Evolutionary conservation across 2,329 filamentous ascomycete genomes (phyloP), one percentile per base, ranked within the genome.

Genomic region (Exophiala oligosperma): DNA sequence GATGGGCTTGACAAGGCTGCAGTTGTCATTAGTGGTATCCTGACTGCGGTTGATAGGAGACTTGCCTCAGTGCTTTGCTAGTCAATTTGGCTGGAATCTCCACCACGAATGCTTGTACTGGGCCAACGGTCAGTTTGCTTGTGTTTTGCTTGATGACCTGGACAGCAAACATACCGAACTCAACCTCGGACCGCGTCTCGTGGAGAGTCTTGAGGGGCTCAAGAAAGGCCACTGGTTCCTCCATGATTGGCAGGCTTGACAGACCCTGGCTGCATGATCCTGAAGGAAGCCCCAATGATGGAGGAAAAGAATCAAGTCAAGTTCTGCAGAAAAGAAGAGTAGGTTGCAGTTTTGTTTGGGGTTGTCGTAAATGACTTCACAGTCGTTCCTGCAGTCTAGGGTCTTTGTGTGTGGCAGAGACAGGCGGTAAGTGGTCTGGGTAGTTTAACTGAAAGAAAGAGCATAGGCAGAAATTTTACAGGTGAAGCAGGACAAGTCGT

Each of bases 1-100:
- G 65, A 77, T 77, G 38, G 57, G 49, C 50, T 63, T 64, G 63
- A 67, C 61, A 43, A 64, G 65, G 52, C 59, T 68, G 26, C 32
- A 35, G 32, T 2, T 35, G 6, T 8, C 32, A 35, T 35, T 35
- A 35, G 32, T 35, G 14, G 38, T 49, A 37, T 24, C 8, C 28
- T 14, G 46, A 8, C 11, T 12, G 9, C 43, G 28, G 32, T 17
- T 47, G 47, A 32, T 3, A 38, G 17, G 32, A 17, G 21, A 59
- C 71, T 57, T 65, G 77, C 76, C 77, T 75, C 51, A 75, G 67
- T 47, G 76, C 74, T 60, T 74, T 75, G 17, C 74, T 74, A 8
- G 76, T 76, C 52, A 70, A 68, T 66, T 75, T 77, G 47, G 76
- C 68, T 44, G 75, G 73, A 56, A 79, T 73, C 66, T 77, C 76